Evolutionary conservation across 148 eudicot genomes (phyloP).

Genomic region (Fagopyrum tataricum): DNA sequence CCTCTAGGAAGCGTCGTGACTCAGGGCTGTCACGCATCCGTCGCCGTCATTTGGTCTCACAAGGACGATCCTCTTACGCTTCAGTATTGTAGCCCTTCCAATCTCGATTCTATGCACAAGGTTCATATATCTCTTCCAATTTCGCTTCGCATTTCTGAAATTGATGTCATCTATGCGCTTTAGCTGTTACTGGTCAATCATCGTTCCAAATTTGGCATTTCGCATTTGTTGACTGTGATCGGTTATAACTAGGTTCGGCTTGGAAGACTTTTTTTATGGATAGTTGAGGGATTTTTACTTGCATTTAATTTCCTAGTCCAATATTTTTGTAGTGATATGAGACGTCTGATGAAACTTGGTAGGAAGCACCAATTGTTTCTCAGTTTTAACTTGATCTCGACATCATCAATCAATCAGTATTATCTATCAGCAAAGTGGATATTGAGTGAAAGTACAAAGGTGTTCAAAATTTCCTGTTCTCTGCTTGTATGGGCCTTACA

Average conservation of each 20-base stretch:
- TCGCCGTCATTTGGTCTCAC: conserved; percentile 67
- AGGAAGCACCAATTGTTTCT: neutral
- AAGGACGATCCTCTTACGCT: conserved; percentile 59
- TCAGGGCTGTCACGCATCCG: conserved; percentile 89
- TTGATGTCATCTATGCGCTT: neutral
- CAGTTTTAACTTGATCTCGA: neutral
- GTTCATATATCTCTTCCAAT: conserved; percentile 10
- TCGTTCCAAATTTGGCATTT: neutral
- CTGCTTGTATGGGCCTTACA: neutral
- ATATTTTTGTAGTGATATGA: neutral
- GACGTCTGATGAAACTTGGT: neutral
- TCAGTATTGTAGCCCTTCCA: conserved; percentile 42
- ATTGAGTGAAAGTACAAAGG: neutral
- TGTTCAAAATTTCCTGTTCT: neutral
- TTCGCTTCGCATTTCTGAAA: neutral
- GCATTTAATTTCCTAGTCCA: neutral
- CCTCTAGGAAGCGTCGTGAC: conserved; percentile 77
- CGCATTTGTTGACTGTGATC: neutral
- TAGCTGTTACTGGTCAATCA: neutral
- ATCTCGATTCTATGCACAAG: conserved; percentile 83
- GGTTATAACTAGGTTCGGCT: neutral
- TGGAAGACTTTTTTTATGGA: neutral
- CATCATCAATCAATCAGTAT: neutral
- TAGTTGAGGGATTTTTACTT: neutral
- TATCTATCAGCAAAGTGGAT: neutral